A percentile compares a stretch with the other conserved stretches of the same genome.
These are phyloP conservation scores for Thamnidium elegans DNA, from an alignment of 192 early-diverging fungal genomes.

Conservation along the genomic window DNA sequence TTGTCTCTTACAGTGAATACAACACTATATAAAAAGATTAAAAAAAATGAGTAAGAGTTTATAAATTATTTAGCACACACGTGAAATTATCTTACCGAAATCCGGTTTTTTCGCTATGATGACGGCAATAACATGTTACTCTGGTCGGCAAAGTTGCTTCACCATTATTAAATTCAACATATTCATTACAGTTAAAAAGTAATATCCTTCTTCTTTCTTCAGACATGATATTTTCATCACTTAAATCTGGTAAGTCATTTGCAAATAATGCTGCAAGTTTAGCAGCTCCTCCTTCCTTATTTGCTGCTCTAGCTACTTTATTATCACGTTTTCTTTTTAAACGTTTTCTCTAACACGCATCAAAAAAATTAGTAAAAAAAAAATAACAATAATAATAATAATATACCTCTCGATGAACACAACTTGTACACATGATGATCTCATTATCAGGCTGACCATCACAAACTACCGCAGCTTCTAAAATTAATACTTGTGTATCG, in stretches of 20 bases:
- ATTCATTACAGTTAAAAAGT: conserved; percentile 73
- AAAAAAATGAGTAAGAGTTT: neutral
- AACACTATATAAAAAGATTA: conserved; percentile 39
- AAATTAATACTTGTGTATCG: conserved; percentile 48
- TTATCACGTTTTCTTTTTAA: conserved; percentile 52
- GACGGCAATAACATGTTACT: conserved; percentile 87
- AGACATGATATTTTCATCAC: conserved; percentile 53
- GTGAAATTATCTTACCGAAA: conserved; percentile 55
- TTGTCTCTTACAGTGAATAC: conserved; percentile 67
- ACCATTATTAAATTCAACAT: conserved; percentile 74
- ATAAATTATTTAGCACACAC: too few relatives aligned
- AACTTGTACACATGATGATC: conserved; percentile 67
- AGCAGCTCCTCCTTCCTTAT: conserved; percentile 40
- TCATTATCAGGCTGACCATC: conserved; percentile 68
- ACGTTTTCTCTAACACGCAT: conserved; percentile 35
- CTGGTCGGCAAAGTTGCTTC: conserved; percentile 76
- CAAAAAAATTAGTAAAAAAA: conserved; percentile 23
- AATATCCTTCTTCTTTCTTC: conserved; percentile 64
- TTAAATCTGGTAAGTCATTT: conserved; percentile 42
- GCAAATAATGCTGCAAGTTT: conserved; percentile 54
- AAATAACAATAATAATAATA: conserved; percentile 35
- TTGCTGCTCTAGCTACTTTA: conserved; percentile 51
- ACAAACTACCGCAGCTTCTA: conserved; percentile 74
- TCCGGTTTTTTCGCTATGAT: conserved; percentile 80
- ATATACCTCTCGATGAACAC: conserved; percentile 64